Base-by-base conservation (phyloP, 345 rosid genomes). In the Eucalyptus globulus region DNA sequence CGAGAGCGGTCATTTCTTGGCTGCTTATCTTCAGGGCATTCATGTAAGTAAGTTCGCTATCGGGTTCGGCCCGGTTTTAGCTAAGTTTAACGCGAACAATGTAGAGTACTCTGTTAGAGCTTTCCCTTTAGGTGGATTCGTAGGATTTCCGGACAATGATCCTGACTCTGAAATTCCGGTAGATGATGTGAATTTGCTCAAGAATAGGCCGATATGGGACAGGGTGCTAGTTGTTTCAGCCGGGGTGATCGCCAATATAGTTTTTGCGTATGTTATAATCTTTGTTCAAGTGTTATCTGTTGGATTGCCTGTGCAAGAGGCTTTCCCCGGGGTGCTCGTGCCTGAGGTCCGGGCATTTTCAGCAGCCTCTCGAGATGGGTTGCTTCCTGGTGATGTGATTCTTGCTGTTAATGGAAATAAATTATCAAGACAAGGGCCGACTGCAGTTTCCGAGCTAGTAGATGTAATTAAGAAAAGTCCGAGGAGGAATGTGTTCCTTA, bases 61-160 rank as follows among this genome's bases (percentile, higher is more conserved):
- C 89, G 99, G 98, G 90, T 97, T 98, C 90, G 99, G 99, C 94
- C 99, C 99, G 22, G 91, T 96, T 89, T 91, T 98, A 87, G 99
- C 99, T 86, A 98, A 97, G 83, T 96, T 98, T 90, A 95, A 95
- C 90, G 94, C 94, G 62, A 96, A 95, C 26, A 97, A 96, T 67
- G 99, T 98, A 5, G 99, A 98, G 90, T 98, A 96, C 83, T 98
- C 98, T 21, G 76, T 97, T 90, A 94, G 98, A 90, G 99, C 98
- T 87, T 94, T 98, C 90, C 99, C 99, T 58, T 50, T 98, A 53
- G 98, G 99, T 90, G 99, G 99, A 27, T 98, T 97, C 90, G 98
- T 97, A 60, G 99, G 98, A 87, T 97, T 97, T 91, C 99, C 99
- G 88, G 99, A 98, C 91, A 97, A 97, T 90, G 99, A 98, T 91